Evolutionary conservation across 345 rosid genomes (phyloP).

Genomic region (Citrus cavaleriei): DNA sequence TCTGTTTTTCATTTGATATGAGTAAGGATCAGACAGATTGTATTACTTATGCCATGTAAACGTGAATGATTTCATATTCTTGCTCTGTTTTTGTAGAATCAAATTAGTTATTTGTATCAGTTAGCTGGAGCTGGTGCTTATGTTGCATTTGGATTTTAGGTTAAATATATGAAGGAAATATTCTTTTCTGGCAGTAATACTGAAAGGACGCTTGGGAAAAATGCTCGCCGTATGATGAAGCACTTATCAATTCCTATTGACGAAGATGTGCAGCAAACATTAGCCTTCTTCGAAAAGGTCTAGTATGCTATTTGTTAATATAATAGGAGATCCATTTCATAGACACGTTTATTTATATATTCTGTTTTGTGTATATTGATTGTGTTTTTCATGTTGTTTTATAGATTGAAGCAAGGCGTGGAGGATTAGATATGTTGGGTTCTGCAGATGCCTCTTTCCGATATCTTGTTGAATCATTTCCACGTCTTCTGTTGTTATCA

Average conservation of each 20-base stretch:
- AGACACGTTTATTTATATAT: neutral
- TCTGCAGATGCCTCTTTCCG: slow-evolving; percentile 52
- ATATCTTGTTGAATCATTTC: slow-evolving; percentile 76
- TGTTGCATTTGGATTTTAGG: slow-evolving; percentile 66
- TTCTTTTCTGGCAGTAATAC: slow-evolving; percentile 71
- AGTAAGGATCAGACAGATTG: neutral
- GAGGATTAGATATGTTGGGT: slow-evolving; percentile 74
- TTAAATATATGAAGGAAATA: slow-evolving; percentile 72
- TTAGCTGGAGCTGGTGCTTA: slow-evolving; percentile 30
- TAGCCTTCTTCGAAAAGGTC: slow-evolving; percentile 94
- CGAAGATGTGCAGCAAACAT: slow-evolving; percentile 80
- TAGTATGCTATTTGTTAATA: neutral
- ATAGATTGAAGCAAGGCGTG: slow-evolving; percentile 92
- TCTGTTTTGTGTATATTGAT: neutral
- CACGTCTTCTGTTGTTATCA: slow-evolving; percentile 63
- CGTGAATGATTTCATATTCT: neutral
- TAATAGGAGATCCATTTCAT: neutral
- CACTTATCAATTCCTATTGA: slow-evolving; percentile 69
- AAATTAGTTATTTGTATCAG: neutral
- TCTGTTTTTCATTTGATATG: neutral
- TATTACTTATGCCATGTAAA: neutral
- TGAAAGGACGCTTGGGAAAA: slow-evolving; percentile 38
- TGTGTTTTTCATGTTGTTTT: slow-evolving; percentile 11
- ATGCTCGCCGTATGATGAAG: slow-evolving; percentile 73
- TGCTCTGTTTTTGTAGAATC: neutral